Evolutionary conservation across 169 alveolate species (phyloP).

Genomic region (Eimeria tenella): DNA sequence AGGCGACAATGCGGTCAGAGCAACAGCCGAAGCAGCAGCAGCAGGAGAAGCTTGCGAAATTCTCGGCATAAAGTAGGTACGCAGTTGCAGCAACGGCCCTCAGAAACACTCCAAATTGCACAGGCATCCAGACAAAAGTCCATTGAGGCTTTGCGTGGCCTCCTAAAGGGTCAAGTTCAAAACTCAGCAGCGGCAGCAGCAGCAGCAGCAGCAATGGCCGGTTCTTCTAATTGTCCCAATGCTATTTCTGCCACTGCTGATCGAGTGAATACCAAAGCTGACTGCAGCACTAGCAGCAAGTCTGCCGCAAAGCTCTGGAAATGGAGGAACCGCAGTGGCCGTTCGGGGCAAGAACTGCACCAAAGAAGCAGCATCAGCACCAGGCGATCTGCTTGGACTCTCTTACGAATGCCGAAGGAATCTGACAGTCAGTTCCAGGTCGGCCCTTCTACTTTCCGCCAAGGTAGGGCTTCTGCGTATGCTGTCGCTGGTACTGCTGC

Average conservation of each 20-base stretch:
- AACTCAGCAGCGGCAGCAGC: constrained; percentile 33
- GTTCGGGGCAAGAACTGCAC: constrained; percentile 9
- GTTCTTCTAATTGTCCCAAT: not conserved
- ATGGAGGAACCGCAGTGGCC: not conserved
- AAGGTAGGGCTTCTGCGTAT: not conserved
- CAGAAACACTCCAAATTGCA: too few relatives aligned
- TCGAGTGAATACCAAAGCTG: not conserved
- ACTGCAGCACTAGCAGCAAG: constrained; percentile 19
- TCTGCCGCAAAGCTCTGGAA: not conserved
- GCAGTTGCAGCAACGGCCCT: too few relatives aligned
- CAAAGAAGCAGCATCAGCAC: constrained; percentile 38
- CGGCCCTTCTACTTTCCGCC: not conserved
- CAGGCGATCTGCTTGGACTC: constrained; percentile 45
- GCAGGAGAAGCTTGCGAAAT: constrained; percentile 20
- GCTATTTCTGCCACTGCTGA: not conserved
- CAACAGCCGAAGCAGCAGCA: constrained; percentile 40
- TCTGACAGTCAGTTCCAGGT: not conserved
- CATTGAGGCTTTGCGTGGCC: too few relatives aligned
- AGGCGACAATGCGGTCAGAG: not conserved
- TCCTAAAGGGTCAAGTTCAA: too few relatives aligned
- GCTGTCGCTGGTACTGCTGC: constrained; percentile 32
- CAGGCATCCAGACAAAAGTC: too few relatives aligned
- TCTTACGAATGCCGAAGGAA: not conserved
- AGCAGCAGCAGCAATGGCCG: not conserved
- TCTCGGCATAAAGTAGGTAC: not conserved